Percentiles rank a stretch among this genome's conserved stretches.
Conservation (phyloP, 306 rosid species). For the Erythrophleum fordii region DNA sequence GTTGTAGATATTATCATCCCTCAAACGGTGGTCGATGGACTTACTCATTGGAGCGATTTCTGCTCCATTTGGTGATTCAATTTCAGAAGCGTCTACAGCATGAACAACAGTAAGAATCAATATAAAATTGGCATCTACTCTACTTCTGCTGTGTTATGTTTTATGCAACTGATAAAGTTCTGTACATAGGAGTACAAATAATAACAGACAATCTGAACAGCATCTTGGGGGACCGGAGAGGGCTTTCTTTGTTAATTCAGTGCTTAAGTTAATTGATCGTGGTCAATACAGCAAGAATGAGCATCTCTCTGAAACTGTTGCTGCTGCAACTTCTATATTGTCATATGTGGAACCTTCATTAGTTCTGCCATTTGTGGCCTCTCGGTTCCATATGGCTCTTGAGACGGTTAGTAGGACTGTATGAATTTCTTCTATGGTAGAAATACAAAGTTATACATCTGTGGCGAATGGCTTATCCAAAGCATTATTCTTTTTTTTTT, state of each 20-base stretch:
- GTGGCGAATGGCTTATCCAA: constrained; percentile 21
- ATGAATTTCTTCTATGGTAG: constrained; percentile 36
- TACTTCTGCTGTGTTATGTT: constrained; percentile 31
- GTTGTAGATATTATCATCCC: constrained; percentile 92
- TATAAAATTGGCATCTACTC: constrained; percentile 27
- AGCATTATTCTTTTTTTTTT: constrained; percentile 27
- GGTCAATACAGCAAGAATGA: constrained; percentile 99
- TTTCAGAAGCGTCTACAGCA: constrained; percentile 88
- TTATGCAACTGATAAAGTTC: constrained; percentile 48
- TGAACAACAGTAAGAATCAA: constrained; percentile 77
- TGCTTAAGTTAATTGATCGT: constrained; percentile 91
- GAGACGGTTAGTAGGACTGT: constrained; percentile 85
- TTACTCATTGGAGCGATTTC: constrained; percentile 79
- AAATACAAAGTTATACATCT: constrained; percentile 28
- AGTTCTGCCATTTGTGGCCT: constrained; percentile 96
- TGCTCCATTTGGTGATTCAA: constrained; percentile 82
- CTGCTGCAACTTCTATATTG: constrained; percentile 91
- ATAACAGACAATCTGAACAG: constrained; percentile 51
- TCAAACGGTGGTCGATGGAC: constrained; percentile 99
- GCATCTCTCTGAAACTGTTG: constrained; percentile 94
- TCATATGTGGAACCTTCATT: constrained; percentile 91
- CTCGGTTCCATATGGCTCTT: constrained; percentile 98
- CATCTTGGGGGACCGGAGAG: constrained; percentile 83
- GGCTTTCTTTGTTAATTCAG: constrained; percentile 73
- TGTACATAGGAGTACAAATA: constrained; percentile 58